Evolutionary conservation across 306 rosid genomes (phyloP).

Genomic region (Medicago truncatula): MtrunA17r5.0-ANR NC_053047.1:3935001-3935500

Average conservation of each 20-base stretch:
- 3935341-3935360: too few species aligned
- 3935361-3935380: too few species aligned
- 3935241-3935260: neutral
- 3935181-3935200: constrained; percentile 62
- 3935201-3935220: constrained; percentile 55
- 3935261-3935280: constrained; percentile 36
- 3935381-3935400: too few species aligned
- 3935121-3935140: constrained; percentile 54
- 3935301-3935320: too few species aligned
- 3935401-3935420: too few species aligned
- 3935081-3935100: constrained; percentile 66
- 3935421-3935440: too few species aligned
- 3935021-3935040: constrained; percentile 65
- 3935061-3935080: constrained; percentile 38
- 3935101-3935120: constrained; percentile 59
- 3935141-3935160: constrained; percentile 67
- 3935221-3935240: constrained; percentile 35
- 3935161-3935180: constrained; percentile 58
- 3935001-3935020: constrained; percentile 71
- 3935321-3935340: too few species aligned
- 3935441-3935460: too few species aligned
- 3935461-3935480: too few species aligned
- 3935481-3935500: too few species aligned
- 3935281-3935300: neutral
- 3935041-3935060: constrained; percentile 54